A percentile compares a stretch with the other conserved stretches of the same genome.
These are phyloP conservation scores for Phaseolus coccineus DNA, from an alignment of 331 rosid genomes.

Conservation along the genomic window DNA sequence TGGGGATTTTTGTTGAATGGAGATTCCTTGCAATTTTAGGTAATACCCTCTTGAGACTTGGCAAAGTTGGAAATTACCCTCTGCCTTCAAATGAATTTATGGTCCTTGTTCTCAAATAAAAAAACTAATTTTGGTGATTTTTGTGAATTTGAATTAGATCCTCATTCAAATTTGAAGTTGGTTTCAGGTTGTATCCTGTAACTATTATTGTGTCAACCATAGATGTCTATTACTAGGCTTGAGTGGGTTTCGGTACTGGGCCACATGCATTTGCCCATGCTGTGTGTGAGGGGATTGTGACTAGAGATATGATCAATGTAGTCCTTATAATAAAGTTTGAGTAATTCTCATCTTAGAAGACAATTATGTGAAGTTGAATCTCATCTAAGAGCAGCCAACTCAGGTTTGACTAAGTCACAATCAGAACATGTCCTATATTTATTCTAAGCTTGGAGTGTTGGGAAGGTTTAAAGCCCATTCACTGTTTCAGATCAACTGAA, in stretches of 20 bases:
- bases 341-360: not conserved
- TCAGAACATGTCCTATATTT: not conserved
- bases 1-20: conserved; percentile 93
- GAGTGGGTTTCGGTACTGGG: not conserved
- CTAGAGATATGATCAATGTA: not conserved
- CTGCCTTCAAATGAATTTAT: not conserved
- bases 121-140: conserved; percentile 3
- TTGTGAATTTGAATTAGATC: not conserved
- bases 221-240: not conserved
- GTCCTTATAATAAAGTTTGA: not conserved
- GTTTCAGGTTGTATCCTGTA: not conserved
- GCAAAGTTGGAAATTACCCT: conserved; percentile 24
- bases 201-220: not conserved
- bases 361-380: not conserved
- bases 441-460: conserved; percentile 17
- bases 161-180: not conserved
- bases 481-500: not conserved
- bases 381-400: not conserved
- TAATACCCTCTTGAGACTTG: conserved; percentile 50
- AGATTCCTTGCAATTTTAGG: conserved; percentile 93
- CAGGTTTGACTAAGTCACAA: conserved; percentile 2
- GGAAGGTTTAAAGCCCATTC: not conserved
- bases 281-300: not conserved
- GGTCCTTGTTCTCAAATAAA: conserved; percentile 31
- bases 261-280: not conserved